These are phyloP conservation scores for Chrysosphaeria jannelii DNA, from an alignment of 2,329 filamentous ascomycete genomes.

Conservation along the genomic window DNA sequence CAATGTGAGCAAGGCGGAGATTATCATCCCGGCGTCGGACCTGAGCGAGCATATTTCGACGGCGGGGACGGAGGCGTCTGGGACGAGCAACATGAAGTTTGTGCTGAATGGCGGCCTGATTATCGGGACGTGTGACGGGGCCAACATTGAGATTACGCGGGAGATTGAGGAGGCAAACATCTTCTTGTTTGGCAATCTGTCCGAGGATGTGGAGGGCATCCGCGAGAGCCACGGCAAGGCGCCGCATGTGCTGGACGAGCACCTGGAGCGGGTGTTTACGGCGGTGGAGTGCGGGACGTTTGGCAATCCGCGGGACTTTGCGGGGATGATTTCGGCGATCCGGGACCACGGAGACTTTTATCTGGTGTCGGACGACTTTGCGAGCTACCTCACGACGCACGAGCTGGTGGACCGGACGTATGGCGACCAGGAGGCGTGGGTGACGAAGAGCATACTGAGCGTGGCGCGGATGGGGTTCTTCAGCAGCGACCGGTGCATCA, in stretches of 20 bases:
- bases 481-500: conserved; percentile 78
- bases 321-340: conserved; percentile 58
- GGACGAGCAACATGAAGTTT: conserved; percentile 99
- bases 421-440: conserved; percentile 74
- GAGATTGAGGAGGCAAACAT: conserved; percentile 94
- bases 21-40: conserved; percentile 80
- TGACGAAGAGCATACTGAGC: conserved; percentile 64
- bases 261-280: conserved; percentile 55
- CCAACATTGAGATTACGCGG: conserved; percentile 93
- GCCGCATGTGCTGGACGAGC: conserved; percentile 43
- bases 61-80: conserved; percentile 67
- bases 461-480: conserved; percentile 96
- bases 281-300: conserved; percentile 57
- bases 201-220: conserved; percentile 89
- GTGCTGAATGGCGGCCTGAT: conserved; percentile 90
- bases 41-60: conserved; percentile 98
- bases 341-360: conserved; percentile 92
- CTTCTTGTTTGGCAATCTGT: conserved; percentile 88
- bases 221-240: conserved; percentile 74
- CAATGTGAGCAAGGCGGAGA: conserved; percentile 97
- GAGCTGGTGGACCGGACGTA: conserved; percentile 75
- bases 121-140: conserved; percentile 92
- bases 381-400: conserved; percentile 79
- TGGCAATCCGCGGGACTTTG: conserved; percentile 49
- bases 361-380: conserved; percentile 89